A percentile compares a stretch with the other conserved stretches of the same genome.
phyloP scores from a whole-genome alignment of 1,284 basidiomycete genomes.

The Ceratorhiza oryzae-sativae region DNA sequence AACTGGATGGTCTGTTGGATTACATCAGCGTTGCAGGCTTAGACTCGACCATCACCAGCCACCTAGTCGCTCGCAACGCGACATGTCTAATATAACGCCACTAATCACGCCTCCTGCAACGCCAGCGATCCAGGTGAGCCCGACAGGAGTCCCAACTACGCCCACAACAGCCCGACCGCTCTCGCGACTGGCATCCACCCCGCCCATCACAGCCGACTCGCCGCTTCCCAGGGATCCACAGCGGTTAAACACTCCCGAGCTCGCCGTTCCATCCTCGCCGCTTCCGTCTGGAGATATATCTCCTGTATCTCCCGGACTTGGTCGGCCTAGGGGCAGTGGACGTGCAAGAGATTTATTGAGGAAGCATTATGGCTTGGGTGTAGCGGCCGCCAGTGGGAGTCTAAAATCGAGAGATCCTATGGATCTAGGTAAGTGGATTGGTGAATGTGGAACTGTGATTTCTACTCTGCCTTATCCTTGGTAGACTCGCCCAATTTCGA shows the following conservation, averaged over 20 bases:
- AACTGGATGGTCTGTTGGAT: neutral
- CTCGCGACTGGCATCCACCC: constrained; percentile 27
- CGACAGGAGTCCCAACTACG: neutral
- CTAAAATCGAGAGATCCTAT: constrained; percentile 70
- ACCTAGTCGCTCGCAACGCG: neutral
- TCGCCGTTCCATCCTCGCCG: constrained; percentile 2
- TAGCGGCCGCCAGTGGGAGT: constrained; percentile 69
- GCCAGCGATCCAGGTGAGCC: neutral
- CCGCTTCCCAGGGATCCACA: neutral
- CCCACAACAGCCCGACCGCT: constrained; percentile 25
- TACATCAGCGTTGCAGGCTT: constrained; percentile 1
- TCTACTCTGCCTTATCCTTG: constrained; percentile 26
- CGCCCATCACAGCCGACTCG: constrained; percentile 31
- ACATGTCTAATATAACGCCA: constrained; percentile 17
- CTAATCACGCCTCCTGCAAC: constrained; percentile 24
- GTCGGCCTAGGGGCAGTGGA: constrained; percentile 8
- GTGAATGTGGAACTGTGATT: neutral
- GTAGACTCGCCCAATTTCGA: constrained; percentile 82
- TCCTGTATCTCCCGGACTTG: constrained; percentile 19
- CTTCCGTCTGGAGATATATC: constrained; percentile 10
- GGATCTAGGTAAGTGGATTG: constrained; percentile 66
- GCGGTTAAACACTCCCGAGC: constrained; percentile 4
- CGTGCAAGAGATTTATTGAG: constrained; percentile 78
- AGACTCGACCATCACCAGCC: constrained; percentile 25
- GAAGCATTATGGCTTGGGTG: constrained; percentile 82